These are phyloP conservation scores for Durotheca rogersii DNA, from an alignment of 495 filamentous ascomycete genomes.

Conservation along the genomic window DNA sequence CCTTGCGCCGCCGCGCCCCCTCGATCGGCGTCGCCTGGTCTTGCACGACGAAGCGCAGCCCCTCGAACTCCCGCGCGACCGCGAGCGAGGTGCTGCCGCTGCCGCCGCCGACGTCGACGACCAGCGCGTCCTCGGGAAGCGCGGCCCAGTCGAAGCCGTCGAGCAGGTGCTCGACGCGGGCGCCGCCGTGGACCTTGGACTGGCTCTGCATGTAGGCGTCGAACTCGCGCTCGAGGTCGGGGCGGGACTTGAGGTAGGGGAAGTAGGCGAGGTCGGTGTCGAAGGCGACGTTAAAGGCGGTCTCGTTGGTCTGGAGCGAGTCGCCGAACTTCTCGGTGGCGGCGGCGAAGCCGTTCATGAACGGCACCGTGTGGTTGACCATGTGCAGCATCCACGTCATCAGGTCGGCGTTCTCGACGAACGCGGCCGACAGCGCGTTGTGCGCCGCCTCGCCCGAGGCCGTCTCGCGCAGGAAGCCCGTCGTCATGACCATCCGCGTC, in stretches of 20 bases:
- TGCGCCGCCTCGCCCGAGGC: slow-evolving; percentile 34
- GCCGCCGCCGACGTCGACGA: slow-evolving; percentile 35
- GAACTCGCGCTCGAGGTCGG: slow-evolving; percentile 33
- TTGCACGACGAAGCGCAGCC: slow-evolving; percentile 36
- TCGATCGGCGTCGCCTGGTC: slow-evolving; percentile 25
- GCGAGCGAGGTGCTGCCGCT: slow-evolving; percentile 33
- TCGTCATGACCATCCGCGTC: slow-evolving; percentile 46
- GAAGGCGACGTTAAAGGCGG: slow-evolving; percentile 43
- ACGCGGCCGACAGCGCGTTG: slow-evolving; percentile 30
- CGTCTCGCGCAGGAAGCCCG: slow-evolving; percentile 48
- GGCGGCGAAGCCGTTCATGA: slow-evolving; percentile 25
- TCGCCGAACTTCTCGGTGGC: slow-evolving; percentile 37
- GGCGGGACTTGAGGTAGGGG: slow-evolving; percentile 16
- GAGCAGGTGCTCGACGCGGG: slow-evolving; percentile 34
- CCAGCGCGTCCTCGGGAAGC: neutral
- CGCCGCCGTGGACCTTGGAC: slow-evolving; percentile 32
- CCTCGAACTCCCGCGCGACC: slow-evolving; percentile 32
- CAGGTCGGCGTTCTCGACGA: slow-evolving; percentile 29
- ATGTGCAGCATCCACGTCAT: slow-evolving; percentile 43
- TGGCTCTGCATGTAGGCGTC: slow-evolving; percentile 40
- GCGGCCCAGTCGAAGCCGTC: slow-evolving; percentile 35
- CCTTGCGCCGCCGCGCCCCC: neutral
- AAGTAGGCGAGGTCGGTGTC: slow-evolving; percentile 38
- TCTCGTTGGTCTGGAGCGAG: slow-evolving; percentile 40
- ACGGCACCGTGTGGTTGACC: slow-evolving; percentile 41